Base-by-base conservation (phyloP, 2,329 filamentous ascomycete genomes). In the Pseudocercospora vitis region DNA sequence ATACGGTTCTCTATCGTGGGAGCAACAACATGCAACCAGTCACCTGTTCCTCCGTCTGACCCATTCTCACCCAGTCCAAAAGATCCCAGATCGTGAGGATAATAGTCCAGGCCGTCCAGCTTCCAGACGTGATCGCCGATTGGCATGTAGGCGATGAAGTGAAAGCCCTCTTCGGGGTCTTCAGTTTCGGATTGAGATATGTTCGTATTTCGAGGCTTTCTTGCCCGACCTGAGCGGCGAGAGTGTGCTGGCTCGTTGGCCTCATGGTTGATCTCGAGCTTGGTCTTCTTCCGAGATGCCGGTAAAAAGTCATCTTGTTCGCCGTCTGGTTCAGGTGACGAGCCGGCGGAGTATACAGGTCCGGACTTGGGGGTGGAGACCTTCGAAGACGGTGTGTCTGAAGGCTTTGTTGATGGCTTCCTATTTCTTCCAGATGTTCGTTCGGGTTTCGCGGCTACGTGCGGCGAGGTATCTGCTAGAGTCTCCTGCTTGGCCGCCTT, bases 111-210 rank as follows among this genome's bases (percentile, higher is more conserved):
- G 3, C 92, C 92, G 70, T 97, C 92, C 4, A 97, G 82, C 68
- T 91, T 89, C 90, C 90, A 96, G 11, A 96, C 81, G 52, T 82
- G 76, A 2, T 82, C 85, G n/a, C 81, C 78, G 11, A 84, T 81
- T 2, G 89, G 89, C 24, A 96, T 84, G 66, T 92, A 96, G 5
- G 91, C 91, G 59, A 95, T 87, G 70, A 94, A 97, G 68, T 97
- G 92, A 66, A 87, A 94, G 0, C 82, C 85, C 9, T 81, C 79
- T n/a, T 88, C 81, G 0, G 78, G 73, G 5, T 80, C 74, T 3
- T 72, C 69, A n/a, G 72, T 70, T 9, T 72, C 74, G 44, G 76
- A 76, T 28, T 71, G 72, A 28, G 74, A 72, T 32, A 32, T 50
- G 8, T 52, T 40, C 3, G 50, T 45, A 21, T 62, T 55, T 16